Conservation (phyloP, 192 early-diverging fungal genomes). For the Linnemannia hyalina region DNA sequence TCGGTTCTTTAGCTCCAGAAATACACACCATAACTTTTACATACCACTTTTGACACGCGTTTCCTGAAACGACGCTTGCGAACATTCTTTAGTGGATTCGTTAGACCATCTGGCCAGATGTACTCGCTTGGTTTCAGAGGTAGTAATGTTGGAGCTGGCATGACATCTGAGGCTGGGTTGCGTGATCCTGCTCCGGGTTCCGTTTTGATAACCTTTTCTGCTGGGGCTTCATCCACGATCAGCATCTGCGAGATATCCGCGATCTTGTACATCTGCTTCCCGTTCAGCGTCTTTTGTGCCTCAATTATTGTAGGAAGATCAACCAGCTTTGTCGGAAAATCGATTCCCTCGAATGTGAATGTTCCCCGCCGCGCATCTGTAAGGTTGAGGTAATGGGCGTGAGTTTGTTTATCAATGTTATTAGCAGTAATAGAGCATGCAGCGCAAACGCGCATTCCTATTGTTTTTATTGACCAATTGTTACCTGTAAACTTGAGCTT, state of each 20-base stretch:
- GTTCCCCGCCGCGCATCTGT: conserved; percentile 71
- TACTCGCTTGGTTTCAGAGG: conserved; percentile 69
- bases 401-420: neutral
- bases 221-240: conserved; percentile 18
- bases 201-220: conserved; percentile 26
- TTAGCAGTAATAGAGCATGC: conserved; percentile 4
- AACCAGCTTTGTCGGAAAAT: conserved; percentile 77
- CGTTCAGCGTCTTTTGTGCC: conserved; percentile 88
- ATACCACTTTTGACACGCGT: conserved; percentile 80
- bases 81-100: conserved; percentile 80
- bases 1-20: too few species aligned
- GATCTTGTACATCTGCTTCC: conserved; percentile 89
- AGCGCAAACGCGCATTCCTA: conserved; percentile 53
- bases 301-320: conserved; percentile 91
- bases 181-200: neutral
- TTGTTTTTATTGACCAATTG: conserved; percentile 18
- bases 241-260: conserved; percentile 87
- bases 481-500: conserved; percentile 59
- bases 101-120: conserved; percentile 83
- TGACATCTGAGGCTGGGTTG: neutral
- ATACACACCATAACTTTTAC: conserved; percentile 1
- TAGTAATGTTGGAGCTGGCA: conserved; percentile 20
- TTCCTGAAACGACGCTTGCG: conserved; percentile 87
- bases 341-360: conserved; percentile 65
- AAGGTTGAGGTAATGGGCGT: neutral